Base-by-base conservation (phyloP, 805 yeast species). In the Cyberlindnera mississippiensis region DNA sequence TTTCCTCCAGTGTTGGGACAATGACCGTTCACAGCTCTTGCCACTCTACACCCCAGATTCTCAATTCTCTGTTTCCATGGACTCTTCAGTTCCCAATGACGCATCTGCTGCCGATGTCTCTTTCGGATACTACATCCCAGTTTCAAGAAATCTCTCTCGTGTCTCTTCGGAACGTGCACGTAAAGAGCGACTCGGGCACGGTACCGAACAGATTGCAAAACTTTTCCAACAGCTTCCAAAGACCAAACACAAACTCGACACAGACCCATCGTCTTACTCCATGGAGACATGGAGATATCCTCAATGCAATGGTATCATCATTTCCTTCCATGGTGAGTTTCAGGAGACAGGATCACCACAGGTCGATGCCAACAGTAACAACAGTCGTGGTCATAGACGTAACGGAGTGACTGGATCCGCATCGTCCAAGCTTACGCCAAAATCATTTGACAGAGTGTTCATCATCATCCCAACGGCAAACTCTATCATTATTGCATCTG, bases 401-500 rank as follows among this genome's bases (percentile, higher is more conserved):
- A 62, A 56, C 45, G 63, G 59, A 44, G 48, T 39, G 6, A 50
- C 52, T 12, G 37, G 57, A 6, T 49, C 60, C 35, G 37, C 54
- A 12, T 54, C 58, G 15, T 59, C 63, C 16, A 60, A 72, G 24
- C 63, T 82, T 28, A 67, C 76, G 5, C 72, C 71, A 51, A 83
- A 93, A 59, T 78, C 93, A 9, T 93, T 93, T 62, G 99, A 93
- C 61, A 74, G 99, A 57, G 72, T 82, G 1, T 80, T 93, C 59
- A 69, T 86, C n/a, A 67, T 85, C 19, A 81, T 89, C 2, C 80
- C 85, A 12, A 83, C 82, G 12, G 75, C 80, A 14, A 73, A 74
- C 42, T 85, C 89, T 4, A 67, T 87, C 68, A 68, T 88, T n/a
- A 79, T 93, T 24, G 96, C 96, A 13, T 83, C 95, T 27, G 99